Percentiles rank a stretch among this genome's conserved stretches.
Conservation (phyloP, 352 stramenopile species). For the Phytophthora litchii region DNA sequence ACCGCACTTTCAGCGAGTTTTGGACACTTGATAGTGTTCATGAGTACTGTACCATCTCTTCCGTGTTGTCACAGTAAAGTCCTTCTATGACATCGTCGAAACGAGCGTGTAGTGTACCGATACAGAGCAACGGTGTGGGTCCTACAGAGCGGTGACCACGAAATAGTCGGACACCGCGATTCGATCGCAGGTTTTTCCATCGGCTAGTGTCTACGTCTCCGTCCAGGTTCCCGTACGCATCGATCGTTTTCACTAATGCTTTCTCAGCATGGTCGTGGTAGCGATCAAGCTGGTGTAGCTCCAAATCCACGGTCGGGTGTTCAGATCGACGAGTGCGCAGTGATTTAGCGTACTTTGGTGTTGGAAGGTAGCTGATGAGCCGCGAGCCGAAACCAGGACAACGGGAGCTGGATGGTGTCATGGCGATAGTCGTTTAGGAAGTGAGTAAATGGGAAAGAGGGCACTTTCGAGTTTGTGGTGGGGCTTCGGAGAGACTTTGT, state of each 20-base stretch:
- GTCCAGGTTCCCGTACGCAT: constrained; percentile 32
- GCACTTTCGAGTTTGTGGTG: neutral
- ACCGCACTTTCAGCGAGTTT: constrained; percentile 31
- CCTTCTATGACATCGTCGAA: constrained; percentile 49
- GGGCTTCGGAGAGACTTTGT: neutral
- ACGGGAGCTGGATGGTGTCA: neutral
- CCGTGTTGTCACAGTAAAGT: constrained; percentile 35
- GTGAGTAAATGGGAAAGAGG: neutral
- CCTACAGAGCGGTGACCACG: constrained; percentile 10
- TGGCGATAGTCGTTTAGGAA: constrained; percentile 4
- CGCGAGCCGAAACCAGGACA: constrained; percentile 2
- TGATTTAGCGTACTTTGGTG: neutral
- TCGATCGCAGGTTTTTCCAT: constrained; percentile 39
- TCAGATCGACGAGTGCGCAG: constrained; percentile 1
- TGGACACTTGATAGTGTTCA: constrained; percentile 33
- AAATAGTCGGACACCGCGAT: constrained; percentile 31
- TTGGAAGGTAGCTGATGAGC: constrained; percentile 6
- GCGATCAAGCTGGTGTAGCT: constrained; percentile 19
- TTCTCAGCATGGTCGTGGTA: constrained; percentile 33
- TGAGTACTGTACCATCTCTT: constrained; percentile 41
- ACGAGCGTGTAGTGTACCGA: constrained; percentile 32
- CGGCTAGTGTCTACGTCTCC: constrained; percentile 30
- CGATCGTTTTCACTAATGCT: constrained; percentile 33
- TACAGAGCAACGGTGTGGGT: constrained; percentile 25
- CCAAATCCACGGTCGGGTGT: neutral